Evolutionary conservation across 2,329 filamentous ascomycete genomes (phyloP).

Genomic region (Fusarium duplospermum): DNA sequence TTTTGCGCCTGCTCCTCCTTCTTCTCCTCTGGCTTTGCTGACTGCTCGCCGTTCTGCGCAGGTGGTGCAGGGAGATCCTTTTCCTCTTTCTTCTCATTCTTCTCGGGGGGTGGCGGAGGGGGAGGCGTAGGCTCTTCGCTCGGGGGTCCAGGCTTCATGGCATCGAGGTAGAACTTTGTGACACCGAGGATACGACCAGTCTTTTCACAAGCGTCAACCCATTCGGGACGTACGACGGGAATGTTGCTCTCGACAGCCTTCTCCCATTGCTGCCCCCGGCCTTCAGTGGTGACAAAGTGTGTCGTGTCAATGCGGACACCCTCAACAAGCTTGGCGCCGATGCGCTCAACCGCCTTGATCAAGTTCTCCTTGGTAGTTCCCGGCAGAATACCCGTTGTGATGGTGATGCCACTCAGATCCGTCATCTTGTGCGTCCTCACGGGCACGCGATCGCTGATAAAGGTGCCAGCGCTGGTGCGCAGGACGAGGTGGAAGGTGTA

Average conservation of each 20-base stretch:
- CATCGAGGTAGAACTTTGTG: conserved; percentile 95
- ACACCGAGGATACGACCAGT: conserved; percentile 94
- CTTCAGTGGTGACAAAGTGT: conserved; percentile 97
- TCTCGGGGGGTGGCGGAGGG: conserved; percentile 48
- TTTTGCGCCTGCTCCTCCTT: conserved; percentile 42
- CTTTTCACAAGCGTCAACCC: conserved; percentile 95
- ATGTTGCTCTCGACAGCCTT: conserved; percentile 98
- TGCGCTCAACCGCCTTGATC: conserved; percentile 80
- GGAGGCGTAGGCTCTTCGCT: conserved; percentile 48
- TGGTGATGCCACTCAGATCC: conserved; percentile 92
- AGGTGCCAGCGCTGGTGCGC: conserved; percentile 90
- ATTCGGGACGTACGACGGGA: conserved; percentile 94
- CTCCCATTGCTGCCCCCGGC: conserved; percentile 90
- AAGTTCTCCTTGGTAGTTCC: conserved; percentile 78
- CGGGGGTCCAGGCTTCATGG: conserved; percentile 63
- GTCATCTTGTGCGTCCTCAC: conserved; percentile 99
- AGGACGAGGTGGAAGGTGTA: conserved; percentile 95
- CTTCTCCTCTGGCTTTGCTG: conserved; percentile 44
- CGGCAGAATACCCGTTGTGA: conserved; percentile 90
- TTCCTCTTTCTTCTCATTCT: conserved; percentile 53
- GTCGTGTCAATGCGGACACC: conserved; percentile 95
- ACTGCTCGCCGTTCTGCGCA: conserved; percentile 35
- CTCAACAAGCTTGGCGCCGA: conserved; percentile 92
- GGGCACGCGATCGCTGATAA: conserved; percentile 82
- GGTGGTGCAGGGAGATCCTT: conserved; percentile 45